Base-by-base conservation (phyloP, 2,329 filamentous ascomycete species). In the Claviceps fusiformis region DNA sequence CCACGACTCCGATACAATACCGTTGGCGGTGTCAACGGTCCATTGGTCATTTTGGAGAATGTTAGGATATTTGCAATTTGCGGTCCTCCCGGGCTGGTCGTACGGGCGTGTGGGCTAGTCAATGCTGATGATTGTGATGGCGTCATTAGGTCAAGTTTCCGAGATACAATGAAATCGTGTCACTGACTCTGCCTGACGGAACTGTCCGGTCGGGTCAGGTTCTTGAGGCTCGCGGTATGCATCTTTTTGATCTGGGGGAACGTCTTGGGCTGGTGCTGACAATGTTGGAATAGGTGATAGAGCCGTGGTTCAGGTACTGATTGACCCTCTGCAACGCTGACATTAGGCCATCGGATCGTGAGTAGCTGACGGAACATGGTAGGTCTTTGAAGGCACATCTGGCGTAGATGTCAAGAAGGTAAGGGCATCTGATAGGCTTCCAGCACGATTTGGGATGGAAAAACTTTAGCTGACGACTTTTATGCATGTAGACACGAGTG, bases 401-500 rank as follows among this genome's bases (percentile, higher is more conserved):
- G 93, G 93, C 69, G 93, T 98, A 70, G 93, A 98, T 81, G 93
- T 98, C 62, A 96, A 97, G 81, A 98, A 97, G 87, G 90, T 89
- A 75, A 75, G 60, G 72, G 54, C 3, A 49, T 31, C 39, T 6
- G 41, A 31, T 19, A 19, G 19, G 19, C 19, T 19, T 19, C 19
- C 19, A 19, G 19, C 19, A 19, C 19, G 19, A 19, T 19, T 19
- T 19, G 19, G 19, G 19, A 19, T 19, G 19, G 19, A 19, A 19
- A 19, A 19, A 19, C 19, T 19, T 31, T 35, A 29, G 58, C 68
- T 71, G 60, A 71, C 60, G 50, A 39, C 19, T 5, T 5, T 39
- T 27, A 6, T 19, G 44, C 49, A 7, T 46, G 62, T 67, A 93
- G 91, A 95, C 92, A 55, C 95, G 87, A 80, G 92, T 98, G 71